Conservation (phyloP, 2,329 filamentous ascomycete genomes). For the Paecilomyces dactylethromorphus region DNA sequence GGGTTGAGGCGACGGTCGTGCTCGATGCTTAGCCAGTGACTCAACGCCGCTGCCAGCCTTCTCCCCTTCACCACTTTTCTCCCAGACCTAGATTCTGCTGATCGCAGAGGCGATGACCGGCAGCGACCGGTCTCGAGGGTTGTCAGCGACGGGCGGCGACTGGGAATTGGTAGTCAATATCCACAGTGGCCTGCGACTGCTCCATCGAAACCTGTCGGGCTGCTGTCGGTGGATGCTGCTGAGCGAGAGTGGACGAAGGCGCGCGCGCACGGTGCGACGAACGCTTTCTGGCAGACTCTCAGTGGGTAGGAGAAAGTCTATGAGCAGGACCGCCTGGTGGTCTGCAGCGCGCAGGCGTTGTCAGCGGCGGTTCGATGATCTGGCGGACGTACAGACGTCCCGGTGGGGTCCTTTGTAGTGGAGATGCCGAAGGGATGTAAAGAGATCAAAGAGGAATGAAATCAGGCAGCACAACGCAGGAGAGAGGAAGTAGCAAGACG, state of each 20-base stretch:
- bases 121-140: constrained; percentile 2
- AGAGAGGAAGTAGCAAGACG: not conserved
- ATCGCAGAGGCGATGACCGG: constrained; percentile 4
- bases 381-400: constrained; percentile 7
- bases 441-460: not conserved
- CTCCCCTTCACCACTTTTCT: constrained; percentile 4
- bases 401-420: constrained; percentile 6
- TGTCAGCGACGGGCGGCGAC: constrained; percentile 17
- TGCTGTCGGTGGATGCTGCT: not conserved
- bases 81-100: constrained; percentile 7
- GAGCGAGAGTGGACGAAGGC: not conserved
- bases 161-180: constrained; percentile 18
- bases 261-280: not conserved
- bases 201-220: constrained; percentile 16
- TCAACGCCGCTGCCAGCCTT: not conserved
- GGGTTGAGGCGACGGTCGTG: not conserved
- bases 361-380: constrained; percentile 7
- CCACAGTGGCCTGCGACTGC: constrained; percentile 14
- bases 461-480: not conserved
- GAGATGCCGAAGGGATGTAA: not conserved
- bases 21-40: not conserved
- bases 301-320: constrained; percentile 5
- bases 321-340: not conserved
- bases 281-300: constrained; percentile 7
- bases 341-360: constrained; percentile 5